Evolutionary conservation across 2,329 filamentous ascomycete genomes (phyloP).

Genomic region (Cercospora sesami): DNA sequence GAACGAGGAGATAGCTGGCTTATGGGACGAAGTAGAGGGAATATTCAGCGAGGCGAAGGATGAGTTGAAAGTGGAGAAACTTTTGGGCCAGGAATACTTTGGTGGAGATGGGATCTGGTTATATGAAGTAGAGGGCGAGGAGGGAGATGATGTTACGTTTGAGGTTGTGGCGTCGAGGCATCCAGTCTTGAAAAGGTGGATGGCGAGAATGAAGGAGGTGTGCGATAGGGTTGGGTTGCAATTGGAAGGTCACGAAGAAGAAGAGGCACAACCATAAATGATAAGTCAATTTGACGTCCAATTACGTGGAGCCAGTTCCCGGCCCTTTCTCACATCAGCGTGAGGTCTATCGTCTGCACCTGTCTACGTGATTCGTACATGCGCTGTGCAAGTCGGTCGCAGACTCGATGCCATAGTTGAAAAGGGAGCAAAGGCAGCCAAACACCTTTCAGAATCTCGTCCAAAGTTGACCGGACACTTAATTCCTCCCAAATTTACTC

Average conservation of each 20-base stretch:
- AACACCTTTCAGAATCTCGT: not conserved
- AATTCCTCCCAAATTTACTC: not conserved
- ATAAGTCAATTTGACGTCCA: not conserved
- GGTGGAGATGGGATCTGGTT: conserved; percentile 70
- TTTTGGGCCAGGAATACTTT: conserved; percentile 70
- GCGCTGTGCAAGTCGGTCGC: not conserved
- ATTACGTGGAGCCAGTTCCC: not conserved
- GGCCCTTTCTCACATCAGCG: not conserved
- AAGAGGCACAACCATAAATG: not conserved
- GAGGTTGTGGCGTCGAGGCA: conserved; percentile 66
- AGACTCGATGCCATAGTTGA: not conserved
- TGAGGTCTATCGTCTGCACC: not conserved
- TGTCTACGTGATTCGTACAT: not conserved
- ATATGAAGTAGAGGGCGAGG: conserved; percentile 52
- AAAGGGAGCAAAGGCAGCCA: not conserved
- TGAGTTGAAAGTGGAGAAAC: conserved; percentile 51
- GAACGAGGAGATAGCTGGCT: conserved; percentile 8
- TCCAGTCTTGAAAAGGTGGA: conserved; percentile 67
- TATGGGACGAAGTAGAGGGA: conserved; percentile 30
- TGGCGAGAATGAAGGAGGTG: conserved; percentile 28
- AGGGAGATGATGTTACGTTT: conserved; percentile 50
- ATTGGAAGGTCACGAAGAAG: conserved; percentile 4
- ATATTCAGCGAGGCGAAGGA: conserved; percentile 41
- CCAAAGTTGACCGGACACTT: not conserved
- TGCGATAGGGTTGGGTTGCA: conserved; percentile 17